A percentile compares a stretch with the other conserved stretches of the same genome.
Evolutionary conservation across 1,139 yeast genomes (phyloP).

Genomic region (Saccharomyces uvarum): DNA sequence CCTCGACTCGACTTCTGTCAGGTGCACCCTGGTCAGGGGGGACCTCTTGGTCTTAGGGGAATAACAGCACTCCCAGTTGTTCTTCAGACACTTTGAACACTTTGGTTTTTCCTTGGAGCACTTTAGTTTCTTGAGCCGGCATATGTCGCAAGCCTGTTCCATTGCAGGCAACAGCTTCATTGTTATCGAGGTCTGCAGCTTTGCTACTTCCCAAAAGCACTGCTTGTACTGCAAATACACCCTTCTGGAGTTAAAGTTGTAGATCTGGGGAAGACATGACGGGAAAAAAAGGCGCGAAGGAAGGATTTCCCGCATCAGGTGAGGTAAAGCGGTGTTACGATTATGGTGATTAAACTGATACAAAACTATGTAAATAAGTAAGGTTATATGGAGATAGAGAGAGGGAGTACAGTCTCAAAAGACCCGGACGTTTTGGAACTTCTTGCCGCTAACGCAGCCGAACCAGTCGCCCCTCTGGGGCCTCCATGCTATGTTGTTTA

Average conservation of each 20-base stretch:
- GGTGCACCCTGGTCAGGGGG: conserved; percentile 73
- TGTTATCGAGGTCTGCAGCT: background rate
- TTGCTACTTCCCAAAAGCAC: background rate
- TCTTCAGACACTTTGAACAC: conserved; percentile 68
- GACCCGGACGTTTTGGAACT: conserved; percentile 59
- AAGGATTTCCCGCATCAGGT: background rate
- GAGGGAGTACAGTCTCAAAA: conserved; percentile 26
- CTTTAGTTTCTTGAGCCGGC: conserved; percentile 44
- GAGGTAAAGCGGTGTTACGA: background rate
- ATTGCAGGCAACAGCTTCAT: conserved; percentile 6
- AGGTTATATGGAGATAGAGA: conserved; percentile 11
- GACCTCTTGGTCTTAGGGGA: conserved; percentile 72
- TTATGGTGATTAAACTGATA: background rate
- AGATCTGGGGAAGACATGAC: background rate
- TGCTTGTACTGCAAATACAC: background rate
- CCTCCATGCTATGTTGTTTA: conserved; percentile 75
- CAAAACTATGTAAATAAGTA: background rate
- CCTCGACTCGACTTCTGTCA: conserved; percentile 67
- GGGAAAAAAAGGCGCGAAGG: background rate
- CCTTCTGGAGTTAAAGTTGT: background rate
- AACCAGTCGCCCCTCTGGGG: conserved; percentile 60
- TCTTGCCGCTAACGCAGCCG: conserved; percentile 73
- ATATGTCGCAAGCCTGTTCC: conserved; percentile 39
- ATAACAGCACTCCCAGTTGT: conserved; percentile 68
- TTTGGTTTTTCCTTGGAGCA: conserved; percentile 66